Evolutionary conservation across 495 filamentous ascomycete genomes (phyloP), one percentile per base, ranked within the genome.

Genomic region (Trichoderma reesei): DNA sequence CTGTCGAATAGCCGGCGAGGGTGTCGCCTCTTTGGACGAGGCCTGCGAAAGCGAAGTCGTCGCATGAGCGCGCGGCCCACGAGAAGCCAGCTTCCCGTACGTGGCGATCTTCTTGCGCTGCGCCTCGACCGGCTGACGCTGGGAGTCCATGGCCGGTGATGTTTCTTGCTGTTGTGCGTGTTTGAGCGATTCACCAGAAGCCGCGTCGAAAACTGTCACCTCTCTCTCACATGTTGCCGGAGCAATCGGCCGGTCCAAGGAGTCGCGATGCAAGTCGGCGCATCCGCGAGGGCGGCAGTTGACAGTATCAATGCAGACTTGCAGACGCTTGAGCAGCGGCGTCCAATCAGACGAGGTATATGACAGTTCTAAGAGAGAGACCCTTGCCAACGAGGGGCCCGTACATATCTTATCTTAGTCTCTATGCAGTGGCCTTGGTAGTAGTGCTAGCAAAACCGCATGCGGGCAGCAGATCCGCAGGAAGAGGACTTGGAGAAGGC

Each of bases 31-130:
- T 41, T 38, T 26, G 10, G 18, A 13, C 36, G 36, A 26, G 18
- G 18, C 36, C 18, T 44, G 18, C 5, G n/a, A 20, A 33, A 14
- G 18, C 11, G 18, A 33, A 2, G 20, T 26, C 20, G 20, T 26
- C 20, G 14, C 33, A 34, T 18, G 5, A 18, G 44, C 14, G 44
- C 44, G 44, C 3, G 16, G 44, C 20, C 18, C 18, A 18, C 44
- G 44, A 48, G 44, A 48, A n/a, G 44, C 14, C 6, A 48, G 44
- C 20, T 44, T 42, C n/a, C 61, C 61, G 39, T 62, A 62, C 18
- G 61, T 62, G 9, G 33, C 20, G 36, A 44, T 31, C 16, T 42
- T 62, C 39, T 46, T 62, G 1, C 44, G 44, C 44, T n/a, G 44
- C 44, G 44, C 16, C 44, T 48, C 44, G 44, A 18, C 44, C 1